phyloP scores from a whole-genome alignment of 2,329 filamentous ascomycete genomes.

The Ophiosphaerella korrae region DNA sequence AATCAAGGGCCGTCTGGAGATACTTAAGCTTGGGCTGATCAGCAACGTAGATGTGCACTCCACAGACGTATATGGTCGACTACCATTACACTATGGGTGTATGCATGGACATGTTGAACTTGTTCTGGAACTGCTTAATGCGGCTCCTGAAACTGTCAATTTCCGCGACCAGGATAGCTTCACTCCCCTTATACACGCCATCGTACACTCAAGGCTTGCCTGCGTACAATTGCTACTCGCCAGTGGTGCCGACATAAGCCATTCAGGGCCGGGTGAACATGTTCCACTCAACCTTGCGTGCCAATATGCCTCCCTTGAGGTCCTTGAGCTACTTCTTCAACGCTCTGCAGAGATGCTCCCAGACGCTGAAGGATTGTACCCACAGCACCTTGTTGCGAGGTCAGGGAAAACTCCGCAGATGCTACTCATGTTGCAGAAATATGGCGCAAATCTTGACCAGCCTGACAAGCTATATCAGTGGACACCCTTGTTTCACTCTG shows the following conservation, averaged over 20 bases:
- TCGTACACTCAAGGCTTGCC: conserved; percentile 81
- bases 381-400: conserved; percentile 93
- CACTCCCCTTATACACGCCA: conserved; percentile 91
- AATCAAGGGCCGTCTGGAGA: conserved; percentile 83
- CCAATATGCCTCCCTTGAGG: conserved; percentile 84
- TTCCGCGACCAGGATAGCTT: conserved; percentile 96
- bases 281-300: conserved; percentile 94
- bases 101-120: conserved; percentile 90
- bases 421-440: conserved; percentile 77
- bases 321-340: conserved; percentile 82
- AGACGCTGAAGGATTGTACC: conserved; percentile 93
- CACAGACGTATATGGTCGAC: conserved; percentile 90
- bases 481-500: conserved; percentile 95
- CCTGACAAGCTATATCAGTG: conserved; percentile 95
- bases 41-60: conserved; percentile 76
- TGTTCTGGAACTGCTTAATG: conserved; percentile 73
- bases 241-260: conserved; percentile 82
- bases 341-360: conserved; percentile 82
- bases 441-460: conserved; percentile 89
- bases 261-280: conserved; percentile 84
- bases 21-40: conserved; percentile 76
- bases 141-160: conserved; percentile 77
- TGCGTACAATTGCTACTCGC: conserved; percentile 80
- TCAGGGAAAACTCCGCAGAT: conserved; percentile 82
- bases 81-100: conserved; percentile 93